Percentiles rank a stretch among this genome's conserved stretches.
Conservation (phyloP, 306 rosid genomes). For the Prunus mira region DNA sequence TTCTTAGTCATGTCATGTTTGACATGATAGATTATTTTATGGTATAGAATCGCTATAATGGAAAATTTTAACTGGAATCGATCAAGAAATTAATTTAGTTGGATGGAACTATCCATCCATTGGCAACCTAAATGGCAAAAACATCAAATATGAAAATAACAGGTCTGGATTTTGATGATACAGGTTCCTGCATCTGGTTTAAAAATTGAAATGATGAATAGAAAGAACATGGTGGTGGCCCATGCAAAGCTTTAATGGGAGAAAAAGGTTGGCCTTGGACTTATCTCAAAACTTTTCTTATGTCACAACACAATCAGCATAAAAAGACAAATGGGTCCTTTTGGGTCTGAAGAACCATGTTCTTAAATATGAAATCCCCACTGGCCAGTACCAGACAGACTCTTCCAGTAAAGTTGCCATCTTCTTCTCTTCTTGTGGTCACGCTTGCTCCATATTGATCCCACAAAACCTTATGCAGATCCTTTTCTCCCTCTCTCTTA, state of each 20-base stretch:
- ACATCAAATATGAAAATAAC: background rate
- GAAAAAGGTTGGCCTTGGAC: conserved; percentile 55
- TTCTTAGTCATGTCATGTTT: too few relatives aligned
- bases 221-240: conserved; percentile 25
- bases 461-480: background rate
- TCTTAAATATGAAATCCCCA: background rate
- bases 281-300: background rate
- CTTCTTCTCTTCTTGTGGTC: background rate
- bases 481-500: too few relatives aligned
- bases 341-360: conserved; percentile 8
- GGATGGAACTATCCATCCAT: too few relatives aligned
- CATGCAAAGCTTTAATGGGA: conserved; percentile 26
- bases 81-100: too few relatives aligned
- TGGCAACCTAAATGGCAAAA: background rate
- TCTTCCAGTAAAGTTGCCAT: background rate
- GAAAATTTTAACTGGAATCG: too few relatives aligned
- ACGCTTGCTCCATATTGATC: background rate
- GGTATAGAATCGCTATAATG: too few relatives aligned
- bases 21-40: too few relatives aligned
- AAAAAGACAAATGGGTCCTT: conserved; percentile 53
- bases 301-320: conserved; percentile 27
- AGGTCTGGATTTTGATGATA: background rate
- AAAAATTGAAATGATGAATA: background rate
- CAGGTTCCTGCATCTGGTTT: background rate
- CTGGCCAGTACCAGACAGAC: background rate